Evolutionary conservation across 1,284 basidiomycete genomes (phyloP), one percentile per base, ranked within the genome.

Genomic region (Heterobasidion annosum): DNA sequence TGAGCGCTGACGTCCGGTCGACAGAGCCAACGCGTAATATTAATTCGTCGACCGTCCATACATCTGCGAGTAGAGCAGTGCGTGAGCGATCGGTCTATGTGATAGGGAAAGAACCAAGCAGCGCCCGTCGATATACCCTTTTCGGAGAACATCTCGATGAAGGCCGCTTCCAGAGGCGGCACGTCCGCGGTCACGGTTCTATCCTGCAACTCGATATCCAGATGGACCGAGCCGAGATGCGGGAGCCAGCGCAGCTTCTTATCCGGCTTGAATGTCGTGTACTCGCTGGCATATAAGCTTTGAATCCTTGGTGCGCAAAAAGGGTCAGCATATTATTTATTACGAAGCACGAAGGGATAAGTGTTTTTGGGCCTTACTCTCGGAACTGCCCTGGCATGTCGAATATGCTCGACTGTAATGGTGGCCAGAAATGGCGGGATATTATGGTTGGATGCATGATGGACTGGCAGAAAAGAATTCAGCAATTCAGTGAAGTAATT

Each of bases 341-440:
- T 35, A 60, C 51, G 9, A 46, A 52, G n/a, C 16, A n/a, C 5
- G 32, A 1, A 25, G 25, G 25, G 25, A 34, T 15, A 18, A 48
- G 37, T 48, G 47, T 33, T 35, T 19, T 47, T 13, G 8, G 34
- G 68, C 25, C 84, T 47, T 65, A 93, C 92, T 71, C 68, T 63
- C 83, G 79, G 62, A 95, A 84, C 65, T 92, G 90, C 1, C 89
- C 88, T 0, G 93, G 89, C 78, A 96, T 87, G 34, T 77, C 71
- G 55, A 97, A 78, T 8, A 78, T 79, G 54, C 82, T 83, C 0
- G 83, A 70, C 61, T 90, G 88, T 40, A 97, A 73, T 0, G 84
- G 71, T 0, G 94, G 94, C 95, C 94, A 98, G 71, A 96, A 98
- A 61, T 95, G 85, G 25, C 84, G 81, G 10, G 95, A 98, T 47